Conservation (phyloP, 768 basidiomycete genomes). For the Rubroboletus satanas region DNA sequence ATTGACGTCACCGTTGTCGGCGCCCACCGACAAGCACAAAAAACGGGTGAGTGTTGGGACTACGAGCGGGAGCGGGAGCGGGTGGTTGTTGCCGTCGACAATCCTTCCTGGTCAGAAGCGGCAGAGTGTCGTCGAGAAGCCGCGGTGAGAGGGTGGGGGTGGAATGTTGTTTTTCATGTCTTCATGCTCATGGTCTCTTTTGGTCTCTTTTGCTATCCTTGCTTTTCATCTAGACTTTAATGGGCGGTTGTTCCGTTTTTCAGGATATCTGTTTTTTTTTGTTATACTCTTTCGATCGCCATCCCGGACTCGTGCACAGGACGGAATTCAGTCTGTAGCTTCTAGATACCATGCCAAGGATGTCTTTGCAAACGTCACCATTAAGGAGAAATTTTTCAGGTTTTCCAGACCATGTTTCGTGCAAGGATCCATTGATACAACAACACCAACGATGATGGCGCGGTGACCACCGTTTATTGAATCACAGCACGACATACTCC, state of each 20-base stretch:
- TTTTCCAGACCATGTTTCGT: neutral
- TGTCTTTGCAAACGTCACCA: neutral
- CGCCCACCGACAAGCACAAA: conserved; percentile 3
- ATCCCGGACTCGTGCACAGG: neutral
- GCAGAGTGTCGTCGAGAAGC: conserved; percentile 9
- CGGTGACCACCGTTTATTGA: too few species aligned
- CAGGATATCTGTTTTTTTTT: too few species aligned
- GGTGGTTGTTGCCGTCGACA: conserved; percentile 2
- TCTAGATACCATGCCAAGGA: neutral
- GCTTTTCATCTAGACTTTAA: neutral
- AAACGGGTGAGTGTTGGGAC: neutral
- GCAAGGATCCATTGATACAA: neutral
- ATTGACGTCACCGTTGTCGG: conserved; percentile 1
- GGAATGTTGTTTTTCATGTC: neutral
- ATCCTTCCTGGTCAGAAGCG: conserved; percentile 1
- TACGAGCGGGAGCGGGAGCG: conserved; percentile 1
- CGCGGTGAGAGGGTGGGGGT: neutral
- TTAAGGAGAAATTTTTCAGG: neutral
- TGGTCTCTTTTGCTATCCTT: neutral
- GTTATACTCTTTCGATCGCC: neutral
- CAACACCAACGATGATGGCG: neutral
- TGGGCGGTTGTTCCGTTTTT: neutral
- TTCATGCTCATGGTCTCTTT: neutral
- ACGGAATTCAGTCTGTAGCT: neutral
- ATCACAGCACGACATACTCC: conserved; percentile 53